A percentile compares a stretch with the other conserved stretches of the same genome.
phyloP scores from a whole-genome alignment of 257 asterid genomes.

The Nemophila menziesii region DNA sequence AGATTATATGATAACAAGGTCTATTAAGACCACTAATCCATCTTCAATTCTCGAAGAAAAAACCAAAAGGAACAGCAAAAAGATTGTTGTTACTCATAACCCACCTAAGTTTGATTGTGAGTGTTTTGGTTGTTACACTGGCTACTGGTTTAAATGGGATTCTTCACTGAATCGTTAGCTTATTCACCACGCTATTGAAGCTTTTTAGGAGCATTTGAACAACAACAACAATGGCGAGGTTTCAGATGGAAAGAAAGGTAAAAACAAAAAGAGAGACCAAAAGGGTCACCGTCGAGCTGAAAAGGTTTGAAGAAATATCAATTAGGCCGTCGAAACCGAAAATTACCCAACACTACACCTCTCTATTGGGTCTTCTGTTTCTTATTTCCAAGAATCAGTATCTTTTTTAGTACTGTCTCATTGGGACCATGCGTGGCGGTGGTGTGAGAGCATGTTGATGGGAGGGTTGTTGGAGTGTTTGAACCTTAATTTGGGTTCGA shows the following conservation, averaged over 20 bases:
- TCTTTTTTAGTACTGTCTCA: no score
- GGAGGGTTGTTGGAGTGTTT: no score
- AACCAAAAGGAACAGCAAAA: neutral
- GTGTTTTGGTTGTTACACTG: conserved; percentile 67
- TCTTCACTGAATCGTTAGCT: conserved; percentile 59
- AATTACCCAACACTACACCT: no score
- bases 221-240: conserved; percentile 20
- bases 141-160: conserved; percentile 70
- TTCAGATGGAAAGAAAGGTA: conserved; percentile 16
- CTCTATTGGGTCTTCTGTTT: no score
- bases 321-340: no score
- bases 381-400: no score
- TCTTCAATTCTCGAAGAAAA: neutral
- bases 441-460: no score
- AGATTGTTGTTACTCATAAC: conserved; percentile 29
- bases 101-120: conserved; percentile 39
- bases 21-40: neutral
- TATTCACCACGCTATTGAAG: conserved; percentile 59
- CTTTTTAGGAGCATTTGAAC: conserved; percentile 45
- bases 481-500: no score
- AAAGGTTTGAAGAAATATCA: neutral
- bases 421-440: no score
- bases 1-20: conserved; percentile 8
- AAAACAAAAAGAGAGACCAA: conserved; percentile 32
- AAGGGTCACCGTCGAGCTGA: conserved; percentile 30